phyloP scores from a whole-genome alignment of 2,329 filamentous ascomycete genomes.

The Fusarium solani-melongenae region DNA sequence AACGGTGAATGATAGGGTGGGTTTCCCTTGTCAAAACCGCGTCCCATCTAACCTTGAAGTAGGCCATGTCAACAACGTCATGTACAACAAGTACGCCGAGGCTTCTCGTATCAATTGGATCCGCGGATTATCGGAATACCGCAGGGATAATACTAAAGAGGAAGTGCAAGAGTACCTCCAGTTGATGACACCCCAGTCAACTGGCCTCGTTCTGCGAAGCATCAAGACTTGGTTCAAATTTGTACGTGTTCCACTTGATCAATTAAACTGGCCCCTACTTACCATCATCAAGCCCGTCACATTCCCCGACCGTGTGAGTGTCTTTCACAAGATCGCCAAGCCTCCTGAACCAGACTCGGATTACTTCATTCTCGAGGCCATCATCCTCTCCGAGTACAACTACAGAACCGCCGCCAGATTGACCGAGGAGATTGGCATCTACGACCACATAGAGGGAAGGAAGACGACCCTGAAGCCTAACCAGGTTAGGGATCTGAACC shows the following conservation, averaged over 20 bases:
- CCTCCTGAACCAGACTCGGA: constrained; percentile 56
- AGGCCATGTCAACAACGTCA: constrained; percentile 85
- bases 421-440: constrained; percentile 62
- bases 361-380: constrained; percentile 68
- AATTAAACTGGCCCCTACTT: background rate
- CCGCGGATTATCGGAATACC: constrained; percentile 52
- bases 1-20: constrained; percentile 6
- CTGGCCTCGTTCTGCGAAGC: constrained; percentile 82
- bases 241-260: constrained; percentile 60
- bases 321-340: constrained; percentile 79
- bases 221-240: constrained; percentile 91
- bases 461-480: constrained; percentile 49
- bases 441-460: constrained; percentile 47
- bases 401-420: constrained; percentile 79
- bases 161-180: background rate
- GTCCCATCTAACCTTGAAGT: background rate
- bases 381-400: constrained; percentile 81
- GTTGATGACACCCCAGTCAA: constrained; percentile 72
- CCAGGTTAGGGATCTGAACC: background rate
- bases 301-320: constrained; percentile 84
- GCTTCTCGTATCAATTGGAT: constrained; percentile 81
- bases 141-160: constrained; percentile 56
- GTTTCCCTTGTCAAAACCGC: background rate
- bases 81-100: constrained; percentile 86
- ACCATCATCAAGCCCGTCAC: constrained; percentile 73